Base-by-base conservation (phyloP, 2,329 filamentous ascomycete genomes). In the Sphaerostilbella broomeana region DNA sequence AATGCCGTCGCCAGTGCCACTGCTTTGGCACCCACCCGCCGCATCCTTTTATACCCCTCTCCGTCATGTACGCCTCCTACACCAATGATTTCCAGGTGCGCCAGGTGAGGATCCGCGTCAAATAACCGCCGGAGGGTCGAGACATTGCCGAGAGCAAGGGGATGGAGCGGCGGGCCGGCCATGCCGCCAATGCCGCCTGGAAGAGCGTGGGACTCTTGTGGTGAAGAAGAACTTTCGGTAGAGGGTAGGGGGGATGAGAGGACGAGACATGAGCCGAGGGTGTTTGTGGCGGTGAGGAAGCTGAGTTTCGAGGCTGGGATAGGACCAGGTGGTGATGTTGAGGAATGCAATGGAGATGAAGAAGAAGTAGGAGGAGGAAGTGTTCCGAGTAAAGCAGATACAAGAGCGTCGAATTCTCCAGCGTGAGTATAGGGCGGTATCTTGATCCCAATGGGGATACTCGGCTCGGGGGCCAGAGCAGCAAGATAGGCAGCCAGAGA, bases 201-300 rank as follows among this genome's bases (percentile, higher is more conserved):
- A 2, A 79, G 73, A 3, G 42, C 33, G n/a, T n/a, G n/a, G n/a
- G n/a, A n/a, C 15, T 41, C 38, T 10, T 42, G 32, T 4, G 8
- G n/a, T n/a, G n/a, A n/a, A n/a, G n/a, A n/a, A n/a, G n/a, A n/a
- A 33, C 40, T 29, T 21, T 62, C 51, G 3, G 28, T 17, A 2
- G 86, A 0, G 87, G 64, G 28, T 75, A 81, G 0, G 72, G 77
- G 1, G 15, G 30, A 17, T 26, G 62, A 50, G 1, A 86, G 56
- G 1, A 86, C 61, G 0, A 89, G 64, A 30, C 77, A 83, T 0
- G 72, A 78, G 1, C 84, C 85, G 0, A 89, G 72, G 1, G 53
- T 89, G 52, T 89, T 89, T 1, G 79, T 84, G 0, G 82, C 73
- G 0, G 84, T 87, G 47, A 89, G 68, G 59, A 89, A 89, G 29